phyloP scores from a whole-genome alignment of 768 basidiomycete species.

The Calocybe gangraenosa region DNA sequence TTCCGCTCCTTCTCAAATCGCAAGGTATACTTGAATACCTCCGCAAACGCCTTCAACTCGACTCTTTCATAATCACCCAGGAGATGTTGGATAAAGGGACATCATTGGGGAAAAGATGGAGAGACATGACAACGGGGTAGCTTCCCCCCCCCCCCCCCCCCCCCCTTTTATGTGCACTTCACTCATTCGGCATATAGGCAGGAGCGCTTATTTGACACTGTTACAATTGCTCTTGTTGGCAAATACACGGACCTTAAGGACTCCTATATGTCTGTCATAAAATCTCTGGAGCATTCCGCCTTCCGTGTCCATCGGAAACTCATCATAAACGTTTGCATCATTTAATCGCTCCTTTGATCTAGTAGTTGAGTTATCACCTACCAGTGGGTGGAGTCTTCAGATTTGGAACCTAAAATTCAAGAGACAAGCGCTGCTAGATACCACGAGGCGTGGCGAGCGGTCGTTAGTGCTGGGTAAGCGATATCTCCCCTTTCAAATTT shows the following conservation, averaged over 20 bases:
- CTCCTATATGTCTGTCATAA: conserved; percentile 97
- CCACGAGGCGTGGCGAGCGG: conserved; percentile 91
- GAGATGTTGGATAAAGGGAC: conserved; percentile 59
- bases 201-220: conserved; percentile 86
- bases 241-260: conserved; percentile 98
- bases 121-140: conserved; percentile 75
- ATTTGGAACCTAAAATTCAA: conserved; percentile 81
- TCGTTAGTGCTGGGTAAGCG: conserved; percentile 84
- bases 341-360: neutral
- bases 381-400: conserved; percentile 95
- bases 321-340: conserved; percentile 59
- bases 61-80: conserved; percentile 46
- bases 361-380: neutral
- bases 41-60: conserved; percentile 74
- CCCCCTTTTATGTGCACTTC: conserved; percentile 2
- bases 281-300: conserved; percentile 95
- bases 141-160: conserved; percentile 17
- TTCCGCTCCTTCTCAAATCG: conserved; percentile 85
- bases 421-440: conserved; percentile 79
- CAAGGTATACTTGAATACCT: conserved; percentile 92
- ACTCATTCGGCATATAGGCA: conserved; percentile 48
- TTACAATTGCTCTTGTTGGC: conserved; percentile 88
- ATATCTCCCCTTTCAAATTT: neutral
- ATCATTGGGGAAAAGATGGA: conserved; percentile 74
- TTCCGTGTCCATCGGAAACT: conserved; percentile 89